Base-by-base conservation (phyloP, 108 stramenopile genomes). In the Conticribra guillardii region DNA sequence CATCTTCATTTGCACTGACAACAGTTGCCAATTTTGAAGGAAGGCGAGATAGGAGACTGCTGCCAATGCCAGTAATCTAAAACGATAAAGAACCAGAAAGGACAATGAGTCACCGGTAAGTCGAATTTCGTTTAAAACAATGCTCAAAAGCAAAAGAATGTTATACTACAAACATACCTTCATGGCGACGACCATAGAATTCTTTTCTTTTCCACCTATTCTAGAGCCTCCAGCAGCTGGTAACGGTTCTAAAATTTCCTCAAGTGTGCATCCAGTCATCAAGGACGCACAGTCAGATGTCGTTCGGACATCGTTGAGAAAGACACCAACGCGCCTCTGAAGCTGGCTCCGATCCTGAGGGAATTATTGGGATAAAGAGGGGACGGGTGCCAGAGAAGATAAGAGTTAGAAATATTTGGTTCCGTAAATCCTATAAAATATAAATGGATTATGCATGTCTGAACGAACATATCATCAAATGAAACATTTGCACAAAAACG, bases 181-280 rank as follows among this genome's bases (percentile, higher is more conserved):
- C 26, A 90, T 69, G 21, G 87, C 87, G 24, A 89, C 48, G 19
- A 79, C 47, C 58, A 93, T 89, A 1, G 83, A 74, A 53, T 85
- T 75, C 31, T 68, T 82, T 60, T 88, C 91, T 45, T 74, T 79
- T 7, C 83, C 50, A 46, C 75, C 82, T 4, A 79, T 63, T 24
- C 57, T 26, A 21, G 48, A 1, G 17, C 75, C 71, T 33, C 45
- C 58, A 22, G 61, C 52, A 11, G 32, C 69, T 60, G 83, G 65
- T 46, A 81, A 48, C 24, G 94, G 94, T 52, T 92, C 91, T n/a
- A 95, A 66, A 32, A 95, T 88, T 70, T 95, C 94, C 50, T 92
- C 86, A 47, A 95, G 37, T 19, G 84, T 83, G 62, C 82, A 81
- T 0, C 94, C 94, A 17, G 82, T 80, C 50, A 82, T 68, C 26